Conservation (phyloP, 2,329 filamentous ascomycete species). For the Tolypocladium capitatum region DNA sequence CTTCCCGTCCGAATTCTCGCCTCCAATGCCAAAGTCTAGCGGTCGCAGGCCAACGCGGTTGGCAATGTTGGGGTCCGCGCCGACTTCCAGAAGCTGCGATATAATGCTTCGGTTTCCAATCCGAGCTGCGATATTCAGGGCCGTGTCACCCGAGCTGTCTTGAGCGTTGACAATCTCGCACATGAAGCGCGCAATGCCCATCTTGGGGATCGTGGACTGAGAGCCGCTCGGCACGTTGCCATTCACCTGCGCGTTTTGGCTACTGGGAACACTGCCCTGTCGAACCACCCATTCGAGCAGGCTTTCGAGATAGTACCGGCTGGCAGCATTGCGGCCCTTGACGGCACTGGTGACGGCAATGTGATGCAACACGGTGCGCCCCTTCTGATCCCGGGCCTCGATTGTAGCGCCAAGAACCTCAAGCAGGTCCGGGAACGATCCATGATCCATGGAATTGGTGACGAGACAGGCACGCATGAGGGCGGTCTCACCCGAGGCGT, state of each 20-base stretch:
- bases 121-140: constrained; percentile 81
- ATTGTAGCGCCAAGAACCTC: constrained; percentile 84
- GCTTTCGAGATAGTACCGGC: constrained; percentile 91
- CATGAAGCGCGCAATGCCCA: constrained; percentile 87
- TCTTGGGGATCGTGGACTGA: constrained; percentile 41
- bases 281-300: constrained; percentile 89
- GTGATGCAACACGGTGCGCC: constrained; percentile 85
- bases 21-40: constrained; percentile 86
- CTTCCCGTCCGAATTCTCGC: constrained; percentile 38
- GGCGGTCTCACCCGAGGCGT: constrained; percentile 80
- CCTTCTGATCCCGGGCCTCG: constrained; percentile 78
- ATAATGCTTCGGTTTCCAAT: constrained; percentile 93
- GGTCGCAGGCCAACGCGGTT: constrained; percentile 83
- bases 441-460: constrained; percentile 86
- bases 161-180: constrained; percentile 93
- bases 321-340: constrained; percentile 81
- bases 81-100: constrained; percentile 89
- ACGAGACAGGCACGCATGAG: constrained; percentile 86
- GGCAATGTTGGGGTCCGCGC: constrained; percentile 80
- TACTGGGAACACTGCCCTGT: constrained; percentile 54
- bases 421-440: constrained; percentile 78
- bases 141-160: constrained; percentile 89
- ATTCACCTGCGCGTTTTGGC: constrained; percentile 26
- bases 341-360: constrained; percentile 94
- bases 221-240: constrained; percentile 24